Conservation (phyloP, 2,329 filamentous ascomycete genomes). For the Scortechinia acanthostroma region DNA sequence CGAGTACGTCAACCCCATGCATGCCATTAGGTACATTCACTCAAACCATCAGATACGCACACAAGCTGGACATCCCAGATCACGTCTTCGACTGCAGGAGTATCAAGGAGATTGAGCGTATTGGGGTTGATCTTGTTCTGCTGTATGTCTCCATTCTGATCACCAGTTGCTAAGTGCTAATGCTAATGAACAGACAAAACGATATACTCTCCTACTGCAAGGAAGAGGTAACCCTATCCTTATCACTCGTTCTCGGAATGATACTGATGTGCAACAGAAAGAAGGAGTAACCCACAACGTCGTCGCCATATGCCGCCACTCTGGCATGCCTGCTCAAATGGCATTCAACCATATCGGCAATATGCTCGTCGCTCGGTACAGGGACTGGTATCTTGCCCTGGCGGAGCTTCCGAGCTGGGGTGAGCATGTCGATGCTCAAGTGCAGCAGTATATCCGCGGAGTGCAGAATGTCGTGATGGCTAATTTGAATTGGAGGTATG, state of each 20-base stretch:
- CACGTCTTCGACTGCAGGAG: conserved; percentile 9
- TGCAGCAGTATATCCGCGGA: conserved; percentile 12
- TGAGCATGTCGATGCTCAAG: conserved; percentile 11
- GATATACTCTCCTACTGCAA: conserved; percentile 15
- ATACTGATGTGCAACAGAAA: neutral
- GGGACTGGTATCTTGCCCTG: conserved; percentile 12
- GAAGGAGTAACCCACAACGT: conserved; percentile 12
- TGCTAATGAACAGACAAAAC: conserved; percentile 13
- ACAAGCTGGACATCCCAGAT: conserved; percentile 9
- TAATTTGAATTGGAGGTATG: conserved; percentile 14
- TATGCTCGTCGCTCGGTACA: conserved; percentile 11
- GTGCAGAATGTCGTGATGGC: conserved; percentile 11
- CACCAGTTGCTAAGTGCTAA: neutral
- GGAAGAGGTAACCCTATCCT: conserved; percentile 13
- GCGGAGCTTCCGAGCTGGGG: conserved; percentile 12
- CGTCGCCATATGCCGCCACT: conserved; percentile 9
- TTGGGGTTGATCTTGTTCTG: conserved; percentile 10
- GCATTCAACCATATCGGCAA: conserved; percentile 12
- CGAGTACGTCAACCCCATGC: conserved; percentile 8
- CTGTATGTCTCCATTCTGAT: conserved; percentile 6
- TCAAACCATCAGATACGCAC: conserved; percentile 7
- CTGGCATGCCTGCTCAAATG: conserved; percentile 10
- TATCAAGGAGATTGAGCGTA: conserved; percentile 10
- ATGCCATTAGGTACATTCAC: neutral
- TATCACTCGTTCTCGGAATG: too few species aligned